A percentile compares a stretch with the other conserved stretches of the same genome.
Conservation (phyloP, 176 grass and related monocot species). For the Pontederia paniculata region DNA sequence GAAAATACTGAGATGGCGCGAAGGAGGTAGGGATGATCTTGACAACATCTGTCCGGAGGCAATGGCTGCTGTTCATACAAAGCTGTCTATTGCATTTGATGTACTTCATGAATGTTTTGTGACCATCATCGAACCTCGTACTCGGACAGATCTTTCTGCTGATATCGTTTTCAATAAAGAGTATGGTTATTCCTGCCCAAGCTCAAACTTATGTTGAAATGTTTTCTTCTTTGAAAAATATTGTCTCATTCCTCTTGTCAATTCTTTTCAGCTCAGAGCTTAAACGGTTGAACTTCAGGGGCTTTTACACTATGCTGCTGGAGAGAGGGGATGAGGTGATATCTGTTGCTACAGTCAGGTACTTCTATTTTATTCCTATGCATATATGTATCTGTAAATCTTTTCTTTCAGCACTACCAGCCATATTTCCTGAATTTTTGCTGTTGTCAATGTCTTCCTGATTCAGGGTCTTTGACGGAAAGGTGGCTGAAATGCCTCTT, state of each 20-base stretch:
- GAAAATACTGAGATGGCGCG: conserved; percentile 47
- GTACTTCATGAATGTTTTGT: conserved; percentile 78
- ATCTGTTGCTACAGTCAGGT: conserved; percentile 65
- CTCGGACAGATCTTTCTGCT: conserved; percentile 43
- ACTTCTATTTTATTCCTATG: conserved; percentile 16
- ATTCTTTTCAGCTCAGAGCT: conserved; percentile 46
- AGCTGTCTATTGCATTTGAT: conserved; percentile 47
- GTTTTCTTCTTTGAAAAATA: neutral
- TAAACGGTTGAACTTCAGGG: conserved; percentile 58
- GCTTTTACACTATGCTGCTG: conserved; percentile 63
- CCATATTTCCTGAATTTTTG: conserved; percentile 6
- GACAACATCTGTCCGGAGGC: conserved; percentile 19
- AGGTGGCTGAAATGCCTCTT: conserved; percentile 67
- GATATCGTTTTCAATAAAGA: conserved; percentile 77
- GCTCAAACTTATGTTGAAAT: conserved; percentile 5
- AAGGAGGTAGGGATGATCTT: conserved; percentile 15
- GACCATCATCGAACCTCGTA: conserved; percentile 57
- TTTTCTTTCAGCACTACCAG: neutral
- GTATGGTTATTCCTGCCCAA: conserved; percentile 24
- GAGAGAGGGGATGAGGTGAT: conserved; percentile 54
- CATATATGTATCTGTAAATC: neutral
- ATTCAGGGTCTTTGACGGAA: conserved; percentile 50
- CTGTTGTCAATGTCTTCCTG: conserved; percentile 12
- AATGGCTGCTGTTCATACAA: conserved; percentile 48
- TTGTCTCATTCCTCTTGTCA: neutral